phyloP scores from a whole-genome alignment of 2,329 filamentous ascomycete species.

The Penicillium fuscoglaucum region DNA sequence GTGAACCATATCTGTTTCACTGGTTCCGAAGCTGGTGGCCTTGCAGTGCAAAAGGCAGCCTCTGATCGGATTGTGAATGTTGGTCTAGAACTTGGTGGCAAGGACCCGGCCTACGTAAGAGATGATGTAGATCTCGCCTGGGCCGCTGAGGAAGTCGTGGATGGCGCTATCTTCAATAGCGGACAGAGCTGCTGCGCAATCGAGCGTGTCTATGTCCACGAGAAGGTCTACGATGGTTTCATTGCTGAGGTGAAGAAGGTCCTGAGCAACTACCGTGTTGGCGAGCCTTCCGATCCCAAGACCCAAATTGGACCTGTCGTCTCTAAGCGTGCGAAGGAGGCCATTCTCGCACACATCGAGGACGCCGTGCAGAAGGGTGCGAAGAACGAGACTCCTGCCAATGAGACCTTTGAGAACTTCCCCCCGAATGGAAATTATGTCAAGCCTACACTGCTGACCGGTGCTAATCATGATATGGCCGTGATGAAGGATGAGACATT shows the following conservation, averaged over 20 bases:
- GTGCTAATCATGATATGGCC: slow-evolving; percentile 77
- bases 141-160: slow-evolving; percentile 92
- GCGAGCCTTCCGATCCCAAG: slow-evolving; percentile 76
- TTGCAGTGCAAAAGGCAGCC: slow-evolving; percentile 82
- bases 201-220: slow-evolving; percentile 88
- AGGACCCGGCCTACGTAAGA: slow-evolving; percentile 89
- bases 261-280: slow-evolving; percentile 76
- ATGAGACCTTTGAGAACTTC: slow-evolving; percentile 70
- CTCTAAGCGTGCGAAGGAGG: slow-evolving; percentile 73
- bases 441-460: slow-evolving; percentile 76
- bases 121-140: slow-evolving; percentile 83
- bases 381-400: slow-evolving; percentile 78
- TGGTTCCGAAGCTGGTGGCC: slow-evolving; percentile 82
- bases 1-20: slow-evolving; percentile 89
- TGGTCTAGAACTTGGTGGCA: slow-evolving; percentile 88
- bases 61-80: slow-evolving; percentile 81
- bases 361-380: slow-evolving; percentile 84
- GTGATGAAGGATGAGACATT: slow-evolving; percentile 96
- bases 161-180: slow-evolving; percentile 95
- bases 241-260: slow-evolving; percentile 77
- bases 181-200: slow-evolving; percentile 97
- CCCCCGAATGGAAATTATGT: slow-evolving; percentile 85
- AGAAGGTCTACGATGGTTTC: slow-evolving; percentile 79
- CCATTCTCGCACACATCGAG: slow-evolving; percentile 75
- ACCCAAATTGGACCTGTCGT: slow-evolving; percentile 89